Conservation (phyloP, 768 basidiomycete species). For the Serendipita vermifera region DNA sequence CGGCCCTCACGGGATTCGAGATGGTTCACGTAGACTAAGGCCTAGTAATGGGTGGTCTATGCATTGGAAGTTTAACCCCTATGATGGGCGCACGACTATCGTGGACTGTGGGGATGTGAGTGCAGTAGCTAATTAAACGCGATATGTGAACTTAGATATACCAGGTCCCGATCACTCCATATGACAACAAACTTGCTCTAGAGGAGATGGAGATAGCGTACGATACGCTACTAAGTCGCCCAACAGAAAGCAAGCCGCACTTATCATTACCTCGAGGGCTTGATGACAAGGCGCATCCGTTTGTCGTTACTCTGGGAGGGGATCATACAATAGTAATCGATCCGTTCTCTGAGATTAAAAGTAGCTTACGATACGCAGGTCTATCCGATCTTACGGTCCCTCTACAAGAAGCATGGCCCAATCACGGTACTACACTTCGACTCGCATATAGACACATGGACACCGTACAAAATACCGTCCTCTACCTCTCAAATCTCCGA, state of each 20-base stretch:
- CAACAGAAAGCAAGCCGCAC: slow-evolving; percentile 25
- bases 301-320: slow-evolving; percentile 71
- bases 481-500: slow-evolving; percentile 34
- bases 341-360: not conserved
- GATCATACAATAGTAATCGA: slow-evolving; percentile 67
- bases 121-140: slow-evolving; percentile 1
- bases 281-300: slow-evolving; percentile 55
- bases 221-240: slow-evolving; percentile 53
- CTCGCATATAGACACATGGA: slow-evolving; percentile 70
- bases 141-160: not conserved
- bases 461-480: slow-evolving; percentile 18
- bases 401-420: slow-evolving; percentile 69
- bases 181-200: slow-evolving; percentile 70
- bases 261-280: slow-evolving; percentile 31
- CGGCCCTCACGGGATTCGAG: slow-evolving; percentile 75
- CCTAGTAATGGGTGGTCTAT: slow-evolving; percentile 53
- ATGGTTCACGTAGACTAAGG: slow-evolving; percentile 58
- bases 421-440: slow-evolving; percentile 79
- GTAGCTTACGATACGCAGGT: slow-evolving; percentile 29
- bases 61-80: slow-evolving; percentile 61
- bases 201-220: slow-evolving; percentile 85
- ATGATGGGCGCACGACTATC: slow-evolving; percentile 40
- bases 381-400: slow-evolving; percentile 68
- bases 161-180: slow-evolving; percentile 64
- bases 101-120: slow-evolving; percentile 77